A percentile compares a stretch with the other conserved stretches of the same genome.
Evolutionary conservation across 2,329 filamentous ascomycete species (phyloP).

Genomic region (Graphilbum ipis-grandicollis): DNA sequence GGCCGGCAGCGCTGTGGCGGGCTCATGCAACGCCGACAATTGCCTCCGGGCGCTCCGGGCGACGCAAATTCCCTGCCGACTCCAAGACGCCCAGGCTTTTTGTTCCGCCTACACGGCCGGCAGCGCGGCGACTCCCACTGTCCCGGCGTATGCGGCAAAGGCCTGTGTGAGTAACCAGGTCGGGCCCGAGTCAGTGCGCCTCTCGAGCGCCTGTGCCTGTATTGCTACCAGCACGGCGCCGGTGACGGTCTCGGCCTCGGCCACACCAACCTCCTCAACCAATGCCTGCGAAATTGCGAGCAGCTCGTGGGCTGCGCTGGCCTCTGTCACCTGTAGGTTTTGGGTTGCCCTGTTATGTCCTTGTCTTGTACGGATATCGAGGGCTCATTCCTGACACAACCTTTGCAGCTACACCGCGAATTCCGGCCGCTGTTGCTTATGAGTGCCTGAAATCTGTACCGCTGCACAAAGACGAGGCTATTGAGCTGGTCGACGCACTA

Average conservation of each 20-base stretch:
- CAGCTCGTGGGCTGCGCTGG: conserved; percentile 8
- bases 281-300: conserved; percentile 8
- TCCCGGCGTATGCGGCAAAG: not conserved
- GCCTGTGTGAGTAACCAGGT: conserved; percentile 1
- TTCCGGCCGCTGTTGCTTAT: conserved; percentile 20
- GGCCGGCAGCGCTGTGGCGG: not conserved
- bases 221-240: not conserved
- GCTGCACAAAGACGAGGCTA: conserved; percentile 19
- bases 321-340: conserved; percentile 1
- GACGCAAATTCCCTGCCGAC: conserved; percentile 15
- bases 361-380: not conserved
- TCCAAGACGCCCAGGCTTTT: conserved; percentile 15
- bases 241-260: too few species aligned
- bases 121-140: not conserved
- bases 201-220: conserved; percentile 1
- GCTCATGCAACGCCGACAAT: conserved; percentile 14
- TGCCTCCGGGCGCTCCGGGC: conserved; percentile 19
- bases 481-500: conserved; percentile 20
- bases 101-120: conserved; percentile 9
- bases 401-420: conserved; percentile 13
- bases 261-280: not conserved
- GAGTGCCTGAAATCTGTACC: conserved; percentile 24
- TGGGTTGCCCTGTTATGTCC: too few species aligned
- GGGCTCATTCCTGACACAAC: too few species aligned
- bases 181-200: not conserved